These are phyloP conservation scores for Chalaropsis ovoidea DNA, from an alignment of 2,329 filamentous ascomycete genomes.

Conservation along the genomic window DNA sequence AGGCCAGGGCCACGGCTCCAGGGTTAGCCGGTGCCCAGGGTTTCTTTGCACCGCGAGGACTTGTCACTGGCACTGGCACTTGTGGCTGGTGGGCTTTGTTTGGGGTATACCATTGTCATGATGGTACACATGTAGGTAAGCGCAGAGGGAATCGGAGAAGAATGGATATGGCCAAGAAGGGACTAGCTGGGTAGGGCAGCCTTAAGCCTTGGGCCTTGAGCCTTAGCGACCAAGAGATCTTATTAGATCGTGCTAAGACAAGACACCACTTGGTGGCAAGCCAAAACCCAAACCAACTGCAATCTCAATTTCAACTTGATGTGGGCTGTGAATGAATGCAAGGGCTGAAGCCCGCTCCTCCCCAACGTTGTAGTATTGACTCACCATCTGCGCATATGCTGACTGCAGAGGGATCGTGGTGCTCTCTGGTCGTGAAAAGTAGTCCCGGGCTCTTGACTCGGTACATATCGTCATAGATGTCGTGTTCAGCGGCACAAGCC, in stretches of 20 bases:
- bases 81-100: not conserved
- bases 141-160: not conserved
- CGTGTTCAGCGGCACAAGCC: not conserved
- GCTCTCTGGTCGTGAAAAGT: slow-evolving; percentile 1
- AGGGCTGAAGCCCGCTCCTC: not conserved
- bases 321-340: not conserved
- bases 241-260: slow-evolving; percentile 1
- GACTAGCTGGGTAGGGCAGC: not conserved
- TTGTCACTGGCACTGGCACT: not conserved
- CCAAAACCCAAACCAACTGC: not conserved
- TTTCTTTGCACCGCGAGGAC: not conserved
- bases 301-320: not conserved
- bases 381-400: slow-evolving; percentile 5
- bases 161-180: not conserved
- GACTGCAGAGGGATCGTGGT: not conserved
- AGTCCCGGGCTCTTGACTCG: not conserved
- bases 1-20: not conserved
- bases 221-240: not conserved
- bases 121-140: not conserved
- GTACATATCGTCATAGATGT: slow-evolving; percentile 12
- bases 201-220: not conserved
- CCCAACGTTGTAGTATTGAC: not conserved
- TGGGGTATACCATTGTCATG: not conserved
- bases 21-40: not conserved
- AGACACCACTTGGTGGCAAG: not conserved